Percentiles rank a stretch among this genome's conserved stretches.
Conservation (phyloP, 495 filamentous ascomycete genomes). For the Trichoderma parareesei region DNA sequence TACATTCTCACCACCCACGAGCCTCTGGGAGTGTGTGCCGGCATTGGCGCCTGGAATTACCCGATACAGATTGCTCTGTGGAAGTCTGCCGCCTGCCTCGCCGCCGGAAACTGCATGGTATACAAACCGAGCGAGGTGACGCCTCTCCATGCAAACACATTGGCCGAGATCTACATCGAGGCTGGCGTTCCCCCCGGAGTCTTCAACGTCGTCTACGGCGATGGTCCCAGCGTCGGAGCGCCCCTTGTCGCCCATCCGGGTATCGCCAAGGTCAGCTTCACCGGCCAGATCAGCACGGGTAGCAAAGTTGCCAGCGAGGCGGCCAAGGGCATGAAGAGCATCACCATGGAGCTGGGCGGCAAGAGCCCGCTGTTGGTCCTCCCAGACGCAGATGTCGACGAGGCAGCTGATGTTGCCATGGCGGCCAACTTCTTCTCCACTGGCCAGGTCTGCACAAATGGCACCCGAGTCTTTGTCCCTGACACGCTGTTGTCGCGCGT, state of each 20-base stretch:
- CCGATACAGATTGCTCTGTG: slow-evolving; percentile 81
- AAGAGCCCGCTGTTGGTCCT: slow-evolving; percentile 68
- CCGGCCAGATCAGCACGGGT: slow-evolving; percentile 43
- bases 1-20: slow-evolving; percentile 71
- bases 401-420: slow-evolving; percentile 63
- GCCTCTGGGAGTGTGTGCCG: slow-evolving; percentile 66
- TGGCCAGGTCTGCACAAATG: slow-evolving; percentile 73
- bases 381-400: slow-evolving; percentile 60
- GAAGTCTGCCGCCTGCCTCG: slow-evolving; percentile 76
- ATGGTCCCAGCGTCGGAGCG: slow-evolving; percentile 42
- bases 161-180: slow-evolving; percentile 42
- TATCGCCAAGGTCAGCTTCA: slow-evolving; percentile 50
- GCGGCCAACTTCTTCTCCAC: slow-evolving; percentile 64
- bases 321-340: slow-evolving; percentile 55
- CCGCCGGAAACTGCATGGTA: slow-evolving; percentile 79
- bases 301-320: slow-evolving; percentile 35
- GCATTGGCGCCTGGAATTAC: slow-evolving; percentile 81
- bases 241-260: slow-evolving; percentile 43
- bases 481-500: slow-evolving; percentile 48
- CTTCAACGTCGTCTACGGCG: slow-evolving; percentile 49
- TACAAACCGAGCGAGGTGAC: slow-evolving; percentile 82
- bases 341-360: slow-evolving; percentile 76
- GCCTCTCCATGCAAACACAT: slow-evolving; percentile 55
- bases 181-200: slow-evolving; percentile 53
- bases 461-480: slow-evolving; percentile 67